Percentiles rank a stretch among this genome's conserved stretches.
Conservation (phyloP, 352 stramenopile species). For the Phytophthora fragariaefolia region DNA sequence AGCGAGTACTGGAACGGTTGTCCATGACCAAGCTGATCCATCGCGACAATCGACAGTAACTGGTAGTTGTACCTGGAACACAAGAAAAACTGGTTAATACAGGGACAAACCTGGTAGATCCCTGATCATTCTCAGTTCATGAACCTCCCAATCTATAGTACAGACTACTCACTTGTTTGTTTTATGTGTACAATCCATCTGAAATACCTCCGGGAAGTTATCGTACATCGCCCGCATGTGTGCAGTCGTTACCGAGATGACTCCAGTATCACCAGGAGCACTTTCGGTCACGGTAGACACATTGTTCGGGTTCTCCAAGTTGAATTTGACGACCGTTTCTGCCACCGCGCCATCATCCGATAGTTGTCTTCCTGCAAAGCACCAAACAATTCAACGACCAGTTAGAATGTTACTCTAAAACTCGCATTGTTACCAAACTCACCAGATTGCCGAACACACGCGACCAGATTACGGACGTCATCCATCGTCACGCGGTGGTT, state of each 20-base stretch:
- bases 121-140: background rate
- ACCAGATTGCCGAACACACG: background rate
- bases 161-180: constrained; percentile 10
- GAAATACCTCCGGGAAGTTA: constrained; percentile 10
- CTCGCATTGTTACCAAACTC: background rate
- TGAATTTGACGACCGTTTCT: constrained; percentile 16
- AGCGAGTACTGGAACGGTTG: constrained; percentile 17
- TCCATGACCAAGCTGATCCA: constrained; percentile 13
- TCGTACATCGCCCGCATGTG: constrained; percentile 7
- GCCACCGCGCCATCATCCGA: constrained; percentile 8
- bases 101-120: background rate
- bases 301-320: background rate
- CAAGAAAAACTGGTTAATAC: constrained; percentile 8
- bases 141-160: background rate
- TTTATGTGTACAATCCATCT: constrained; percentile 1
- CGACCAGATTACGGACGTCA: background rate
- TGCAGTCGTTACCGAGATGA: constrained; percentile 5
- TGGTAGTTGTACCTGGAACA: constrained; percentile 19
- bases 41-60: background rate
- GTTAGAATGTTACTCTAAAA: background rate
- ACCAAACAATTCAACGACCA: background rate
- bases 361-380: background rate
- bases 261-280: constrained; percentile 6
- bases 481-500: constrained; percentile 14
- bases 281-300: constrained; percentile 13